Evolutionary conservation across 208 protist species (phyloP), one percentile per base, ranked within the genome.

Genomic region (Wallacemonas sp.): DNA sequence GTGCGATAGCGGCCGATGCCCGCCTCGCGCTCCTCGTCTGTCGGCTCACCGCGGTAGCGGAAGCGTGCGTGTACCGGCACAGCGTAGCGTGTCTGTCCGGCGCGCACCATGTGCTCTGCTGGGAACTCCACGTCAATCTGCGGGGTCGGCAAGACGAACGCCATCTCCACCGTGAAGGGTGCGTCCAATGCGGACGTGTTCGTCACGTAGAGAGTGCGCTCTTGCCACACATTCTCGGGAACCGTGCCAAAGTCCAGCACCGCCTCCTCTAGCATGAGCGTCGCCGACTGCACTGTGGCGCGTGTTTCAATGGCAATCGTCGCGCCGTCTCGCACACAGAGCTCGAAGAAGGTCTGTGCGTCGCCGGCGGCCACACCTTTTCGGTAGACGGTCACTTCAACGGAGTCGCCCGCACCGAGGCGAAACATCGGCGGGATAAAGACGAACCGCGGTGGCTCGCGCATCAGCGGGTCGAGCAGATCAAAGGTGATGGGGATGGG

Each of bases 381-480:
- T 63, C 87, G 87, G 66, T 90, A 93, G 45, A 96, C 90, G n/a
- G 90, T 93, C 26, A 96, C 79, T 68, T 93, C 85, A 1, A 91
- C 85, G 4, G 87, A 91, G 66, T 91, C 86, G 19, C 84, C 82
- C 0, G 83, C 70, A n/a, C 69, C 71, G 45, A 96, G 83, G 24
- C 80, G 77, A 64, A 87, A 87, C 39, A 79, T 76, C 21, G 78
- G 71, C 12, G 84, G 85, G 34, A 89, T 76, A 65, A 96, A 96
- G 32, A 91, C 86, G 63, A 96, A 96, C 21, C 87, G 87, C 10
- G 78, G 76, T 9, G 85, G 85, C 37, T 93, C 77, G 33, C 81
- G 79, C 81, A 87, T 78, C 64, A 92, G 66, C 26, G 90, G 85
- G 57, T 96, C 87, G 33, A 71, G 78, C 42, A 93, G 64, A 36